Percentiles rank a stretch among this genome's conserved stretches.
Conservation (phyloP, 257 asterid genomes). For the Lithospermum erythrorhizon region DNA sequence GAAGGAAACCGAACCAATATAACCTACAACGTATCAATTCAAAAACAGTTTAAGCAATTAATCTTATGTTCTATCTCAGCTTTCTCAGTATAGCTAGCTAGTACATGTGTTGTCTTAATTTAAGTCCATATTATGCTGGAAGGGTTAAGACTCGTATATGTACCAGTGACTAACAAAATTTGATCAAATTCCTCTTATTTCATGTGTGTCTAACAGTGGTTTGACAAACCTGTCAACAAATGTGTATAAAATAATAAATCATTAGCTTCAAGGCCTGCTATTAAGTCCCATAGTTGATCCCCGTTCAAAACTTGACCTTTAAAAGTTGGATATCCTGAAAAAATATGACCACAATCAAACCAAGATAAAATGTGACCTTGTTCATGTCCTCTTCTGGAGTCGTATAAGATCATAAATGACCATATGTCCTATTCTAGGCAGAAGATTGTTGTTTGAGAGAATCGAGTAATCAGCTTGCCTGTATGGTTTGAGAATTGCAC, state of each 20-base stretch:
- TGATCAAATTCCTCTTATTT: not conserved
- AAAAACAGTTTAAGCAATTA: not conserved
- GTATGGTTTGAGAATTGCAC: slow-evolving; percentile 99
- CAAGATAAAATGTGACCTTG: not conserved
- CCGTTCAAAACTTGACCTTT: slow-evolving; percentile 98
- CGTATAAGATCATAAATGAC: slow-evolving; percentile 26
- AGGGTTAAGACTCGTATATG: not conserved
- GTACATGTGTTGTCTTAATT: not conserved
- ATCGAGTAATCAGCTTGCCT: slow-evolving; percentile 73
- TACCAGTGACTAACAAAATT: not conserved
- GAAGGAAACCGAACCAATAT: slow-evolving; percentile 93
- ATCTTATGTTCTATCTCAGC: not conserved
- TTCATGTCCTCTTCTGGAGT: slow-evolving; percentile 16
- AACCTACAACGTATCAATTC: slow-evolving; percentile 43
- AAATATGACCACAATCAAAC: slow-evolving; percentile 16
- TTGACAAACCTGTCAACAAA: slow-evolving; percentile 69
- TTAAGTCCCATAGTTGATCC: slow-evolving; percentile 85
- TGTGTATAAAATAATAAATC: slow-evolving; percentile 79
- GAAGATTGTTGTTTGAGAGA: slow-evolving; percentile 26
- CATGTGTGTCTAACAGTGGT: not conserved
- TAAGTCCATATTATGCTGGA: not conserved
- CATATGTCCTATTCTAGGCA: slow-evolving; percentile 33
- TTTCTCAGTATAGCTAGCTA: not conserved
- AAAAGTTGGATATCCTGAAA: slow-evolving; percentile 90
- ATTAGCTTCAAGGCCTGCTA: slow-evolving; percentile 91